A percentile compares a stretch with the other conserved stretches of the same genome.
Conservation (phyloP, 805 yeast genomes). For the Scheffersomyces stipitis region DNA sequence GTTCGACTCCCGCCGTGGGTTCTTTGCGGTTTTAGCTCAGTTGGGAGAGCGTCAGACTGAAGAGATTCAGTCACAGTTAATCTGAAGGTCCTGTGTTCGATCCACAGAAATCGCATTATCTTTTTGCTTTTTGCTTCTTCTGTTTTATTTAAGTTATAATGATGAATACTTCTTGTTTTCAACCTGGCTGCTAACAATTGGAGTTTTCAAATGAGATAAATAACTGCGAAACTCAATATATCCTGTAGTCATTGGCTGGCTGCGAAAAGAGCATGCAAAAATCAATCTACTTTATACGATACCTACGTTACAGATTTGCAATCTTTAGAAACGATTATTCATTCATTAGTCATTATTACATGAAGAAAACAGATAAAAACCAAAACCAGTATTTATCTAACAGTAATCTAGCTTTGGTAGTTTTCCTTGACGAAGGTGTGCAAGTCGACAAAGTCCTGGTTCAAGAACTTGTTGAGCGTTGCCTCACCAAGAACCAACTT, state of each 20-base stretch:
- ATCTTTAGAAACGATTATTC: no score
- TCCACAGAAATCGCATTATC: slow-evolving; percentile 68
- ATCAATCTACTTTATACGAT: no score
- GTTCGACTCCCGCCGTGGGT: slow-evolving; percentile 57
- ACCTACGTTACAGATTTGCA: no score
- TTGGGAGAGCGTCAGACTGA: slow-evolving; percentile 35
- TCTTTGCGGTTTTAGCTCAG: slow-evolving; percentile 30
- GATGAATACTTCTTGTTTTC: no score
- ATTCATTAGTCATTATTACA: not conserved
- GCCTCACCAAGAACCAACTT: slow-evolving; percentile 44
- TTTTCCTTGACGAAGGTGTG: slow-evolving; percentile 21
- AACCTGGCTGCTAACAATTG: no score
- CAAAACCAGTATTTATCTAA: not conserved
- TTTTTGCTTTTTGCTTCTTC: slow-evolving; percentile 7
- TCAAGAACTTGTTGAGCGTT: slow-evolving; percentile 30
- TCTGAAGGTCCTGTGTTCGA: slow-evolving; percentile 85
- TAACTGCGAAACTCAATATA: no score
- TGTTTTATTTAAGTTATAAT: no score
- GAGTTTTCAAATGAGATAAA: no score
- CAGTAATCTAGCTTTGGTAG: no score
- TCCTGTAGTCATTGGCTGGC: no score
- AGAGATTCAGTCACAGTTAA: slow-evolving; percentile 9
- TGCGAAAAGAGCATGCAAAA: no score
- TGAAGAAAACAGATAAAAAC: not conserved
- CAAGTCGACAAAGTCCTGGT: slow-evolving; percentile 30